Conservation (phyloP, 306 rosid species). For the Vigna radiata region DNA sequence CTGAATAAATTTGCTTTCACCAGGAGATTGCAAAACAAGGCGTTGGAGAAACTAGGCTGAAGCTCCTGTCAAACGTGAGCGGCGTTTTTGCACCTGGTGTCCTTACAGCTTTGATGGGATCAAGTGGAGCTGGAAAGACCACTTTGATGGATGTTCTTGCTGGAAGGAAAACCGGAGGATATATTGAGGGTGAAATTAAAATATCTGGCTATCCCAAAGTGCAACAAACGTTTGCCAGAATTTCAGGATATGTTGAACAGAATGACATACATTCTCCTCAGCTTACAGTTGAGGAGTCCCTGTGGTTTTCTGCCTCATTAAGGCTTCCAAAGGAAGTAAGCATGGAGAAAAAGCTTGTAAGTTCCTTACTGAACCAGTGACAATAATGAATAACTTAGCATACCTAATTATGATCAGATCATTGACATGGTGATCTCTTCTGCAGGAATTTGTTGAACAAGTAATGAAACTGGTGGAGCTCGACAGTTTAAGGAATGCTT, state of each 20-base stretch:
- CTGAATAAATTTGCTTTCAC: background rate
- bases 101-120: conserved; percentile 83
- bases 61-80: conserved; percentile 75
- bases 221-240: conserved; percentile 78
- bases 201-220: conserved; percentile 83
- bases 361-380: conserved; percentile 34
- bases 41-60: conserved; percentile 63
- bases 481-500: conserved; percentile 64
- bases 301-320: conserved; percentile 77
- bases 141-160: conserved; percentile 94
- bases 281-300: conserved; percentile 83
- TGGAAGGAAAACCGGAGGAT: conserved; percentile 90
- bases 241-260: conserved; percentile 88
- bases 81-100: conserved; percentile 89
- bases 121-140: conserved; percentile 95
- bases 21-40: conserved; percentile 75
- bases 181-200: conserved; percentile 75
- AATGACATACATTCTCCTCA: conserved; percentile 95
- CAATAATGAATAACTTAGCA: background rate
- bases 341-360: conserved; percentile 60
- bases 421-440: conserved; percentile 14
- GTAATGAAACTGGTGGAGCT: conserved; percentile 85
- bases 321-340: conserved; percentile 79
- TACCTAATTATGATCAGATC: background rate
- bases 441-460: conserved; percentile 84